Conservation (phyloP, 2,329 filamentous ascomycete genomes). For the Lecanosticta acicola region DNA sequence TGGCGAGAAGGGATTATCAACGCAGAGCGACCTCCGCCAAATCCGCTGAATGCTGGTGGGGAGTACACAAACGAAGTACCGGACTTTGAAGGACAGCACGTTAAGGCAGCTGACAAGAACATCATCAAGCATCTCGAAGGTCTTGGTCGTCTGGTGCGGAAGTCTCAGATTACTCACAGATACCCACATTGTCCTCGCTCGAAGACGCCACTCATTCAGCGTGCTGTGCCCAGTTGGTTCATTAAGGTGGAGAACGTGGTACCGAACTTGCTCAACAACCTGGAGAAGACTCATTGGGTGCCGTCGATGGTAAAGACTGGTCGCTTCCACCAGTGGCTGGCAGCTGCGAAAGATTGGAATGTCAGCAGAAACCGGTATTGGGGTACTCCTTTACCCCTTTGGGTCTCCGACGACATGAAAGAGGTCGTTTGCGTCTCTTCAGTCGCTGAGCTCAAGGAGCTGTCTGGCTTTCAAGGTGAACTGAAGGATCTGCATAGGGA, state of each 20-base stretch:
- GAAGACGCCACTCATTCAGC: conserved; percentile 91
- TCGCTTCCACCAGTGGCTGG: conserved; percentile 86
- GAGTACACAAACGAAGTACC: conserved; percentile 69
- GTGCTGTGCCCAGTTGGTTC: conserved; percentile 91
- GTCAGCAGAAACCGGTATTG: conserved; percentile 91
- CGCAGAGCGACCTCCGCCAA: conserved; percentile 72
- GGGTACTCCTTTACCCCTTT: conserved; percentile 88
- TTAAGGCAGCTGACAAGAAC: conserved; percentile 86
- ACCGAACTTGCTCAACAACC: conserved; percentile 83
- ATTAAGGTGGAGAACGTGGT: conserved; percentile 79
- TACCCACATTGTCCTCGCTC: conserved; percentile 92
- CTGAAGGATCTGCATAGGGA: conserved; percentile 84
- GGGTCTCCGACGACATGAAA: conserved; percentile 83
- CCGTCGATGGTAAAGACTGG: conserved; percentile 85
- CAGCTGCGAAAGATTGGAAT: conserved; percentile 90
- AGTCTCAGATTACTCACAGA: conserved; percentile 82
- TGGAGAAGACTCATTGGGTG: conserved; percentile 87
- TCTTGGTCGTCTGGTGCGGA: conserved; percentile 69
- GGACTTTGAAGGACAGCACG: conserved; percentile 80
- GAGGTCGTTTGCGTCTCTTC: conserved; percentile 84
- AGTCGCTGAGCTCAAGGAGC: conserved; percentile 71
- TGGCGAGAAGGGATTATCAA: conserved; percentile 70
- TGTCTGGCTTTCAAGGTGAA: conserved; percentile 81
- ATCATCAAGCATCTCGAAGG: conserved; percentile 86
- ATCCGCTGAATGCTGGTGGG: conserved; percentile 81